These are phyloP conservation scores for Strigomonas culicis DNA, from an alignment of 208 protist genomes.

Conservation along the genomic window DNA sequence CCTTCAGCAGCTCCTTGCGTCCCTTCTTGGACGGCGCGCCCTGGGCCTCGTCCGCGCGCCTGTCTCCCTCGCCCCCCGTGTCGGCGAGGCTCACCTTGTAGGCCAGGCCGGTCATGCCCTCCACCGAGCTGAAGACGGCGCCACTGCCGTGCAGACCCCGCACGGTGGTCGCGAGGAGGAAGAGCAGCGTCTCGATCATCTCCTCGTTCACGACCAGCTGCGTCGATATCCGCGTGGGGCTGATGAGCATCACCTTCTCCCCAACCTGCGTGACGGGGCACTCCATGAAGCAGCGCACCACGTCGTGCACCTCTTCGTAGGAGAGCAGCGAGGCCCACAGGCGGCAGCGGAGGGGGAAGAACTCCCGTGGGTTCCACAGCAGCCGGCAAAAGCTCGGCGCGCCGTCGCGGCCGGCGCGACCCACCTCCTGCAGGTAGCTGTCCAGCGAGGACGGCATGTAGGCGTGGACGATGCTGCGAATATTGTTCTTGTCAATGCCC, in stretches of 20 bases:
- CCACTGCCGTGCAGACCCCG: background rate
- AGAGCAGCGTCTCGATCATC: conserved; percentile 78
- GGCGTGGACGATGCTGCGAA: conserved; percentile 97
- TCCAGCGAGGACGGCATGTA: conserved; percentile 94
- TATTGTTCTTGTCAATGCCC: conserved; percentile 98
- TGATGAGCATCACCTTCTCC: conserved; percentile 55
- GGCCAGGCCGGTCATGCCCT: conserved; percentile 37
- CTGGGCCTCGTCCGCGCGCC: background rate
- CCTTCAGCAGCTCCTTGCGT: too few species aligned
- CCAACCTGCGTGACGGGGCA: conserved; percentile 40
- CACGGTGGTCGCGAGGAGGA: conserved; percentile 41
- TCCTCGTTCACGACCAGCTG: conserved; percentile 64
- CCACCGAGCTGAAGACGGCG: conserved; percentile 30
- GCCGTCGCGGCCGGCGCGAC: conserved; percentile 95
- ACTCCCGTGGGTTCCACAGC: conserved; percentile 91
- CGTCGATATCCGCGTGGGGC: conserved; percentile 40
- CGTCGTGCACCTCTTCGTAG: conserved; percentile 41
- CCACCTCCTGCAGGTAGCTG: conserved; percentile 97
- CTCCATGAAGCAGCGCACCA: conserved; percentile 47
- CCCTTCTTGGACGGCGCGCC: background rate
- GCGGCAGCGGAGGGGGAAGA: conserved; percentile 91
- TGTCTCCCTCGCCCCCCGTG: background rate
- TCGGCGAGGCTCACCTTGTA: conserved; percentile 37
- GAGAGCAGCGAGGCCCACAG: conserved; percentile 53
- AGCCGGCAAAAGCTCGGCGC: conserved; percentile 58